A percentile compares a stretch with the other conserved stretches of the same genome.
Evolutionary conservation across 306 rosid species (phyloP).

Genomic region (Fragaria ananassa): DNA sequence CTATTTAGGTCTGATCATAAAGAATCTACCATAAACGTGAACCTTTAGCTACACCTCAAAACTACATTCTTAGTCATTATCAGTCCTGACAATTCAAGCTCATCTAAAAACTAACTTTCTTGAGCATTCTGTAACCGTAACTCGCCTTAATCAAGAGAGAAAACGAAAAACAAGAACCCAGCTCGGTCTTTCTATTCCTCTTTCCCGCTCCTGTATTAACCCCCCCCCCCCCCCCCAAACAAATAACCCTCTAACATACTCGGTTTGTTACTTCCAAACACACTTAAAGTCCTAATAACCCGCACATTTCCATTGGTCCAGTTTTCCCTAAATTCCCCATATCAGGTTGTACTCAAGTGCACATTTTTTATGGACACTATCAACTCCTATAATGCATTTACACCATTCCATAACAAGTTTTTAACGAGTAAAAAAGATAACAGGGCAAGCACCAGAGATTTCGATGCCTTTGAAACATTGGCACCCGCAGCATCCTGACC

Average conservation of each 20-base stretch:
- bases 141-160: background rate
- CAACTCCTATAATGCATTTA: background rate
- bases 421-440: background rate
- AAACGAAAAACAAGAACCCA: background rate
- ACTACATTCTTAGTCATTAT: background rate
- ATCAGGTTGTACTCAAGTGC: background rate
- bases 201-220: background rate
- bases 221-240: background rate
- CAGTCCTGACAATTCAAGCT: background rate
- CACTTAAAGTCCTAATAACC: background rate
- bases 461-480: constrained; percentile 29
- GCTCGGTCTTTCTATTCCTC: background rate
- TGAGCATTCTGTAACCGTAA: background rate
- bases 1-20: background rate
- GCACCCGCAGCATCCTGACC: constrained; percentile 29
- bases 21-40: background rate
- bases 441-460: constrained; percentile 32
- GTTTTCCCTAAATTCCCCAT: background rate
- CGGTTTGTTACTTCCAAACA: background rate
- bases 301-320: background rate
- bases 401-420: background rate
- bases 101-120: background rate
- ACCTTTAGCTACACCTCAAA: background rate
- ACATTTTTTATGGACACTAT: background rate
- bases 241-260: background rate